Evolutionary conservation across 768 basidiomycete genomes (phyloP), one percentile per base, ranked within the genome.

Genomic region (Sutorius australiensis): DNA sequence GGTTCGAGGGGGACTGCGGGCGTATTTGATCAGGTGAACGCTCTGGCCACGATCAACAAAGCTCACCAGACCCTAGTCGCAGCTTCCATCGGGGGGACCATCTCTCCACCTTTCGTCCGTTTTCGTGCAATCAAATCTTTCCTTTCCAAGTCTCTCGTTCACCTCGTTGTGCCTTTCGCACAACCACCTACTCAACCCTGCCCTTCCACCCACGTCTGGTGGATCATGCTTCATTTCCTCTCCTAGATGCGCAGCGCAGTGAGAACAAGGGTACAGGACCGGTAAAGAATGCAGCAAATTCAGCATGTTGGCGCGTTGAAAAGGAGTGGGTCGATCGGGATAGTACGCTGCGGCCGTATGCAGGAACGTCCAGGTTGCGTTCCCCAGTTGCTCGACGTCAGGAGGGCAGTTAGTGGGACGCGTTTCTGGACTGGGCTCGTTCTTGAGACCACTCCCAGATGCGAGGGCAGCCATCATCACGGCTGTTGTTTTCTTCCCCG

Each of bases 341-440:
- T 94, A 98, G 71, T 98, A 97, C 19, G 95, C 92, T 0, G 94
- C 95, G 6, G 95, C 87, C 9, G 93, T 86, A 65, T 98, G 95
- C 31, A 98, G 77, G 79, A 98, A 98, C 14, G 93, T 87, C 95
- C 95, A 98, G 2, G 95, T 95, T 41, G 95, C 88, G 45, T 84
- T 83, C 2, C 95, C 95, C 45, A 98, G 85, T 53, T 83, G 78
- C 65, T 94, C 92, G 41, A 86, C 86, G 69, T 98, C 95, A 0
- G 94, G 86, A 12, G 95, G 95, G 66, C 95, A 98, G 51, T 89
- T 76, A 5, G 75, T 72, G 2, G 81, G 80, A 19, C 78, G 82
- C 16, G 68, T 68, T 24, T 73, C 68, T 5, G 68, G 56, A 4
- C 67, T 63, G 17, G 69, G 38, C 11, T 67, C 48, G n/a, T 64